These are phyloP conservation scores for Epichloe bromicola DNA, from an alignment of 2,329 filamentous ascomycete genomes.

Conservation along the genomic window DNA sequence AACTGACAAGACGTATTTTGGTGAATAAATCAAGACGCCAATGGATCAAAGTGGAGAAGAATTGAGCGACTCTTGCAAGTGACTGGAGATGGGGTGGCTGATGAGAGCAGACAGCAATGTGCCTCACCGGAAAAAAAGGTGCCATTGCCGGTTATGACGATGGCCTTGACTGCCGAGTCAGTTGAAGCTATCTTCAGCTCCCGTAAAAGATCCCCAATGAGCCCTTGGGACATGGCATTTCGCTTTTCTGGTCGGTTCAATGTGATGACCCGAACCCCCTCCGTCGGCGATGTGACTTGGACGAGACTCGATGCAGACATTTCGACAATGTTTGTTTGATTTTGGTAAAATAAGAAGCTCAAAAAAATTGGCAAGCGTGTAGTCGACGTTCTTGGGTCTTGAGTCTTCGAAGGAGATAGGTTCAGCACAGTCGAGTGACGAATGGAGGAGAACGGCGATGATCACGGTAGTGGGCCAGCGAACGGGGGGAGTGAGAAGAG, in stretches of 20 bases:
- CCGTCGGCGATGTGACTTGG: slow-evolving; percentile 9
- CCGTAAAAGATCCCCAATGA: slow-evolving; percentile 32
- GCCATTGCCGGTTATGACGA: slow-evolving; percentile 25
- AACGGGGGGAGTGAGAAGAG: neutral
- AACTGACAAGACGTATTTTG: neutral
- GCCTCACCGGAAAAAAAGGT: slow-evolving; percentile 12
- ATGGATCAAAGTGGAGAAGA: slow-evolving; percentile 1
- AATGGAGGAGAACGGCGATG: neutral
- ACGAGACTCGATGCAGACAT: slow-evolving; percentile 10
- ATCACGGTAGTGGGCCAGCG: neutral
- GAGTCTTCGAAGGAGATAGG: neutral
- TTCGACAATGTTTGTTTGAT: neutral
- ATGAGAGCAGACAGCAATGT: neutral
- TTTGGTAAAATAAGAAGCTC: neutral
- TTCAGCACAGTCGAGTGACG: neutral
- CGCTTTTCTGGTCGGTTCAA: slow-evolving; percentile 43
- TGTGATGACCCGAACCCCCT: slow-evolving; percentile 33
- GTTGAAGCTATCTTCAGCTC: slow-evolving; percentile 13
- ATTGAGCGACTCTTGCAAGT: neutral
- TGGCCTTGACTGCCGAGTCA: slow-evolving; percentile 17
- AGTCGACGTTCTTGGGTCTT: no score
- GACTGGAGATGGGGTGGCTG: neutral
- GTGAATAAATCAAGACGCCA: slow-evolving; percentile 2
- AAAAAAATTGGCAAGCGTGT: neutral
- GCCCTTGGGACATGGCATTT: slow-evolving; percentile 42